Base-by-base conservation (phyloP, 352 stramenopile species). In the Plasmopara viticola region DNA sequence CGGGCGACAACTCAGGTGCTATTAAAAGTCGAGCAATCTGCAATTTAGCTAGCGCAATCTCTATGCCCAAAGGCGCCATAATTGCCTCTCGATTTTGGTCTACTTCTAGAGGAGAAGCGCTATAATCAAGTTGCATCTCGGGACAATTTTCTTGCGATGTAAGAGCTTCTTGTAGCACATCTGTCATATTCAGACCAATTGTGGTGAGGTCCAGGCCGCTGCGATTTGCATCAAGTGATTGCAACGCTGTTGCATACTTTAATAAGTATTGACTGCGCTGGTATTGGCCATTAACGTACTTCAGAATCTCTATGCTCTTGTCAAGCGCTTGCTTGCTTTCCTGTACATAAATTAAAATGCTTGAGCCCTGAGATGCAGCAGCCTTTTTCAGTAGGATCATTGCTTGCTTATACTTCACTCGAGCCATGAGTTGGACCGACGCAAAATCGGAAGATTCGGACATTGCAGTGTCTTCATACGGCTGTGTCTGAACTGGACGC, bases 21-120 rank as follows among this genome's bases (percentile, higher is more conserved):
- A 87, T 47, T 9, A 86, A 62, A 2, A 82, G 9, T 6, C 44
- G 48, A 12, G 72, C 71, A 13, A 80, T 14, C 33, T 66, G 17
- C 10, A 75, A 14, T 42, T 84, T 86, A 6, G 67, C 53, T 6
- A 59, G 13, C 29, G 62, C 62, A 15, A 83, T 64, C 5, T 74
- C 51, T 42, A 65, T 17, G 9, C 37, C 4, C 44, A 66, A 43
- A 12, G 61, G 61, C 8, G 33, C 13, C 14, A 69, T 43, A 20
- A 62, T 34, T 31, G 7, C 13, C 25, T 69, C 56, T 51, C 31
- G 47, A 9, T 69, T 25, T 3, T 18, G 31, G 5, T 57, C 28
- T 59, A 47, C 1, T 33, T 47, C 15, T 44, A 30, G 9, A 12
- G 10, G 6, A 5, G 37, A 5, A 25, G 28, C 44, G n/a, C 6